These are phyloP conservation scores for Starmerella gropengiesseri DNA, from an alignment of 805 yeast genomes.

Conservation along the genomic window DNA sequence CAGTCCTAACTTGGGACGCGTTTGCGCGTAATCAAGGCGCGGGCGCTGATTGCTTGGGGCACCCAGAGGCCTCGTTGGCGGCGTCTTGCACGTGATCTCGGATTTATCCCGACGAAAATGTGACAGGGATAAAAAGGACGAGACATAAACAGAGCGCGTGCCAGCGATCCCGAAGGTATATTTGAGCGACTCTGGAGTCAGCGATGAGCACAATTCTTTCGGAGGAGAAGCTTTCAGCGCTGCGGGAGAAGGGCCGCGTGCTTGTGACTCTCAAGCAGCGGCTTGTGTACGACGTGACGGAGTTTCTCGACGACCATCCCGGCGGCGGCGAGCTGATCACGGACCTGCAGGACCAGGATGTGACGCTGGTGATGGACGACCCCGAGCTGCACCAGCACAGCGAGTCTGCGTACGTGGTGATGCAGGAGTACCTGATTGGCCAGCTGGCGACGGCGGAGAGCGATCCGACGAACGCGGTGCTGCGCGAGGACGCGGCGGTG, in stretches of 20 bases:
- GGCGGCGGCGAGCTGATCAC: slow-evolving; percentile 51
- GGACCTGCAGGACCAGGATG: slow-evolving; percentile 32
- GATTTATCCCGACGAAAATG: background rate
- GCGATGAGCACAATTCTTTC: slow-evolving; percentile 11
- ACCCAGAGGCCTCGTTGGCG: too few relatives aligned
- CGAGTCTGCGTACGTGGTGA: slow-evolving; percentile 73
- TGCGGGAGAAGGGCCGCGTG: slow-evolving; percentile 31
- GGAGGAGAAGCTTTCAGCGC: slow-evolving; percentile 12
- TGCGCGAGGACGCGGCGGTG: slow-evolving; percentile 59
- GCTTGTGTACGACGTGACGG: slow-evolving; percentile 75
- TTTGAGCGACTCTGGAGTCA: background rate
- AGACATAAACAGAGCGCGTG: background rate
- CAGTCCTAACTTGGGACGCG: too few relatives aligned
- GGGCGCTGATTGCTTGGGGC: too few relatives aligned
- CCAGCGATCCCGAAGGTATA: background rate
- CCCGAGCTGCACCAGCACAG: slow-evolving; percentile 64
- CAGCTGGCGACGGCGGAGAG: slow-evolving; percentile 38
- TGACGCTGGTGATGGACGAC: slow-evolving; percentile 68
- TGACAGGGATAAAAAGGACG: background rate
- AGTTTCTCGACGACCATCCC: slow-evolving; percentile 60
- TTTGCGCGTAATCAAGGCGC: too few relatives aligned
- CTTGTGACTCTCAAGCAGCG: slow-evolving; percentile 70
- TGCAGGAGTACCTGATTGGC: slow-evolving; percentile 70
- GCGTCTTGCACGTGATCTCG: slow-evolving; percentile 1
- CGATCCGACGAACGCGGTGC: slow-evolving; percentile 26